Evolutionary conservation across 768 basidiomycete species (phyloP), one percentile per base, ranked within the genome.

Genomic region (Podaxis mareebaensis): DNA sequence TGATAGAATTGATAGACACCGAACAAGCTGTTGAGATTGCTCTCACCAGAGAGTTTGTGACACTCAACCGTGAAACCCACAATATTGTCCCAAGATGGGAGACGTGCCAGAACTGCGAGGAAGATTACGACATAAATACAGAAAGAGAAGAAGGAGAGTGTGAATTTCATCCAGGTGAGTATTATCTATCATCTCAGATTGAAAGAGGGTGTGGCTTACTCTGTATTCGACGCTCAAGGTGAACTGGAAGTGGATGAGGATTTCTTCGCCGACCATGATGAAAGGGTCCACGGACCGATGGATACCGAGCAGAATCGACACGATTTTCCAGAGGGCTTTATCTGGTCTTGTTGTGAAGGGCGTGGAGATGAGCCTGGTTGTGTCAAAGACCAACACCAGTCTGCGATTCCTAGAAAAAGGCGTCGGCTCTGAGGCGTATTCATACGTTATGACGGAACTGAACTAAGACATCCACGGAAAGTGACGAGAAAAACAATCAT

Each of bases 341-440:
- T 56, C 3, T 86, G 84, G 84, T 76, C 71, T 2, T 86, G 84
- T 65, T 85, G 85, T 65, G 74, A 79, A n/a, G 65, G 69, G 49
- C 67, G 77, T 53, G 81, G 78, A 4, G 66, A 57, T 20, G 65
- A 68, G 6, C 69, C 72, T 24, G 82, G 81, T 7, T 84, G 83
- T 63, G 76, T 79, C 20, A 70, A 62, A 56, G 76, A 75, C 30
- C 69, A 73, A 24, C 82, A 83, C 69, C 68, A 66, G 60, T 60
- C 70, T 30, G 66, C 65, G 55, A 67, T 70, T 30, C 64, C 71
- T n/a, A 71, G 73, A 56, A 80, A 80, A 65, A 74, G 76, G 75
- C 51, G 51, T 62, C 48, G 70, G 66, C 56, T 68, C 64, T 62
- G 65, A 66, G 52, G 54, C 38, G 48, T 26, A 26, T n/a, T 2